These are phyloP conservation scores for Trichoderma pleuroti DNA, from an alignment of 2,329 filamentous ascomycete species.

Conservation along the genomic window DNA sequence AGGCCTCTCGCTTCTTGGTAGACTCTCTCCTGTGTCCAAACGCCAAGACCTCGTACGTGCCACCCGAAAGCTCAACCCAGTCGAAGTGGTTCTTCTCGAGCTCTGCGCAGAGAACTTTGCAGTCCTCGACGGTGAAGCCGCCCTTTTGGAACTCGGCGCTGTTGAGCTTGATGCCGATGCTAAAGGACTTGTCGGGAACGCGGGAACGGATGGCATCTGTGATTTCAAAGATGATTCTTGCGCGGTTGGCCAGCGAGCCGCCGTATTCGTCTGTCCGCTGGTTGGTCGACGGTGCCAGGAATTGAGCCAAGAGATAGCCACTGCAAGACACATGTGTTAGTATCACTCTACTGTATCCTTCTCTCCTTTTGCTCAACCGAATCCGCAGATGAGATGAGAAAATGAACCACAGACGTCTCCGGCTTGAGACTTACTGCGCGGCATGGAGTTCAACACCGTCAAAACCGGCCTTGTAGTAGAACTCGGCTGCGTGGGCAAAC, in stretches of 20 bases:
- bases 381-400: neutral
- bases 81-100: constrained; percentile 51
- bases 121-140: constrained; percentile 52
- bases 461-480: constrained; percentile 59
- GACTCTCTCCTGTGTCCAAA: constrained; percentile 52
- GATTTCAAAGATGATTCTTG: constrained; percentile 45
- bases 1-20: constrained; percentile 54
- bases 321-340: constrained; percentile 17
- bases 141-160: constrained; percentile 52
- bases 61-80: constrained; percentile 59
- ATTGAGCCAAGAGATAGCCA: constrained; percentile 53
- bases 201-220: constrained; percentile 34
- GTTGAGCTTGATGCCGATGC: constrained; percentile 57
- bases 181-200: constrained; percentile 32
- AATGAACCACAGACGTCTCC: neutral
- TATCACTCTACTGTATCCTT: neutral
- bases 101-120: constrained; percentile 43
- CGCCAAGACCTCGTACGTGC: constrained; percentile 54
- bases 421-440: constrained; percentile 38
- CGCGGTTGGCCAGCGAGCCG: constrained; percentile 41
- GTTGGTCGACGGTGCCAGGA: constrained; percentile 49
- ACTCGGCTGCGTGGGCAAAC: constrained; percentile 61
- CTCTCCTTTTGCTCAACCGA: neutral
- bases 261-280: constrained; percentile 51
- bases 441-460: constrained; percentile 51